Evolutionary conservation across 2,329 filamentous ascomycete species (phyloP), one percentile per base, ranked within the genome.

Genomic region (Ambrosiella cleistominuta): DNA sequence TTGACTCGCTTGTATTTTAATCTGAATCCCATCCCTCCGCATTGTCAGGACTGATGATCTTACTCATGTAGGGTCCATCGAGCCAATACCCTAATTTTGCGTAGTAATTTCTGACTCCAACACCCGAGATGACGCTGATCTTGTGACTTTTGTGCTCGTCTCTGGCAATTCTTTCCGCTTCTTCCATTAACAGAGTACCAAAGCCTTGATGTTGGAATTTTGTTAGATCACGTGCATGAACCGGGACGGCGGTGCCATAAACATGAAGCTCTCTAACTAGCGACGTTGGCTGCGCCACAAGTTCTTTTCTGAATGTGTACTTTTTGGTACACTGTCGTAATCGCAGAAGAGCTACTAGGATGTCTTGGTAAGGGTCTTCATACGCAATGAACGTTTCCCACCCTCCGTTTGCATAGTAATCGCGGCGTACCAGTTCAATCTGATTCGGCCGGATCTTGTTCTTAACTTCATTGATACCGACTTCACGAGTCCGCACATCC

Each of bases 181-280:
- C 91, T 67, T 97, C 91, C 94, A 98, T 98, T 63, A 98, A 68
- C 61, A 98, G 70, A 1, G 93, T 98, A 53, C 93, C 93, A 64
- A 95, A 98, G 0, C 93, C 93, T 68, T 96, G 93, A 71, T 98
- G 93, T 73, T 98, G 93, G 71, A 97, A 97, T 71, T 97, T 97
- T 70, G 86, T 84, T 17, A 91, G 89, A 65, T 98, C 93, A 59
- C 94, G 80, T 7, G 89, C 91, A 70, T 98, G 93, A 51, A 98
- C 87, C 0, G 93, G 94, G n/a, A 98, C 93, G 0, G 94, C 93
- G 17, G 88, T 91, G 7, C 93, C 93, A 68, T 98, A 98, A 0
- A 98, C 93, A 70, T 98, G 93, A 58, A 98, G 75, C 70, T 98
- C 93, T 54, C 93, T 80, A 4, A 98, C 90, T 65, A 98, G 77